Evolutionary conservation across 352 stramenopile genomes (phyloP), one percentile per base, ranked within the genome.

Genomic region (Thalassiosira hispida): DNA sequence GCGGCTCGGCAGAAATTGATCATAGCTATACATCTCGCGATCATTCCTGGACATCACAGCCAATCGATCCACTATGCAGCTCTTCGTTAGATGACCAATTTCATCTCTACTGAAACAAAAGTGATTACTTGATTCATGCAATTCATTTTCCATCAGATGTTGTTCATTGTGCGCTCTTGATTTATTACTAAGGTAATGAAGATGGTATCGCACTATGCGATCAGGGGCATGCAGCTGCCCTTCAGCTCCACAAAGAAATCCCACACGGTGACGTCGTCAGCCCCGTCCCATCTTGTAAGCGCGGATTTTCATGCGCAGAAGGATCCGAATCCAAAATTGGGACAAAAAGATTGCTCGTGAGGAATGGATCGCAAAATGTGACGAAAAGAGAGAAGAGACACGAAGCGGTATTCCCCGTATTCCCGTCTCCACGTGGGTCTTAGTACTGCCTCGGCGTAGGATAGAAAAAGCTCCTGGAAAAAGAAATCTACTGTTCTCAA

Each of bases 51-150:
- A 11, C 60, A 69, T 69, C n/a, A 57, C 44, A 9, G 29, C 18
- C 47, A 69, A 23, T 31, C 60, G 46, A 20, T 69, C 60, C 22
- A 69, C 16, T 25, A 57, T 59, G 33, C 60, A 69, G 9, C 38
- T 11, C 6, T 23, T 12, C 3, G 60, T 59, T 11, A 69, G 42
- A 44, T 69, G n/a, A 27, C 60, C 60, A 49, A 46, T 68, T 35
- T 68, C 60, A 57, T 69, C 60, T 47, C 27, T 29, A 57, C 42
- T 22, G 14, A 69, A 69, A 38, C 40, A 47, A 59, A 59, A 57
- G 23, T 68, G 23, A 42, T 42, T 38, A 4, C 59, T 51, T 49
- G 52, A 61, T 7, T 42, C 5, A 31, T 49, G 57, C 11, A 23
- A 53, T 38, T 56, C 40, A 47, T 69, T 18, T 46, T 47, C n/a